phyloP scores from a whole-genome alignment of 441 rosid species.

The Eutrema salsugineum region DNA sequence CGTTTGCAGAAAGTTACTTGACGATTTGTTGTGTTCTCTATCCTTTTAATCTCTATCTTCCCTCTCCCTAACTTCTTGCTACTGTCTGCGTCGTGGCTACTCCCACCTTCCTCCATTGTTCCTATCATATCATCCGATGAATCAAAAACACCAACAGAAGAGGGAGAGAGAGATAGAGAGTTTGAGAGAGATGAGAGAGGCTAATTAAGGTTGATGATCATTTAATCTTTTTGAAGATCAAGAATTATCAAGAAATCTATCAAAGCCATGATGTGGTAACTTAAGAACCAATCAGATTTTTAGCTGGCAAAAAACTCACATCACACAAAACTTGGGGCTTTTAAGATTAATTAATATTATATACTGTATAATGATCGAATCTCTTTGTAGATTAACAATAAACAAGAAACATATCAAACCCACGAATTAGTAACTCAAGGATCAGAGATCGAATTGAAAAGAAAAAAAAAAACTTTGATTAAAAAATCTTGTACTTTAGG shows the following conservation, averaged over 20 bases:
- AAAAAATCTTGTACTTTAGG: neutral
- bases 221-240: constrained; percentile 7
- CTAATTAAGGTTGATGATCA: neutral
- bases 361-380: neutral
- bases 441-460: neutral
- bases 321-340: neutral
- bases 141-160: constrained; percentile 14
- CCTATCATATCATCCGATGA: constrained; percentile 23
- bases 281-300: neutral
- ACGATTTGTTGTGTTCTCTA: constrained; percentile 57
- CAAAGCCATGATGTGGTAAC: neutral
- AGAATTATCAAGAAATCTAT: neutral
- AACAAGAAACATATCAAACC: constrained; percentile 14
- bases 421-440: neutral
- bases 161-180: neutral
- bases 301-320: neutral
- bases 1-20: constrained; percentile 71
- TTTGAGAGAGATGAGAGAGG: neutral
- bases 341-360: neutral
- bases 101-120: constrained; percentile 33
- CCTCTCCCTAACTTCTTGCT: constrained; percentile 56
- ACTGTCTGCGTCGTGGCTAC: constrained; percentile 35
- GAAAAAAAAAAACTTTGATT: neutral
- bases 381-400: neutral
- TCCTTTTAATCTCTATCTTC: constrained; percentile 56